These are phyloP conservation scores for Saccharomyces cerevisiae DNA, from an alignment of 805 yeast genomes.

Conservation along the genomic window DNA sequence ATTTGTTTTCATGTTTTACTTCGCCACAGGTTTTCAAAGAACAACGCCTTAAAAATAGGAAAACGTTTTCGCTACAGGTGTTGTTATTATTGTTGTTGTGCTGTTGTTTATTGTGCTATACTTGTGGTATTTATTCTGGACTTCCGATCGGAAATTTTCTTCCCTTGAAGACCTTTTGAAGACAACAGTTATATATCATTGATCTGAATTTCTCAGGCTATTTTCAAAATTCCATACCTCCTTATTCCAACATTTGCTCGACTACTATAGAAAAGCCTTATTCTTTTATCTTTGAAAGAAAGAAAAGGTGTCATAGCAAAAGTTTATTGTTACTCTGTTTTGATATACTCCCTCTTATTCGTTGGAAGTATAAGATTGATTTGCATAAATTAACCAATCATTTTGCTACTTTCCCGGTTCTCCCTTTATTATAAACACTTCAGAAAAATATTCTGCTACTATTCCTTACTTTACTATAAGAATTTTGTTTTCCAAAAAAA, in stretches of 20 bases:
- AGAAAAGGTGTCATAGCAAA: neutral
- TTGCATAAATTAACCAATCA: neutral
- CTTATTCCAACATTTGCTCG: neutral
- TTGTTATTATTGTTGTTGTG: neutral
- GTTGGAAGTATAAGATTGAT: neutral
- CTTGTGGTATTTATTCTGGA: neutral
- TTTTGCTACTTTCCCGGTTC: neutral
- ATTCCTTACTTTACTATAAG: neutral
- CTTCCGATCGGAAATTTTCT: neutral
- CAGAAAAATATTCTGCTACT: neutral
- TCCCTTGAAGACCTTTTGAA: neutral
- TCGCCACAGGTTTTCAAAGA: neutral
- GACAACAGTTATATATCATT: neutral
- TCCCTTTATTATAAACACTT: neutral
- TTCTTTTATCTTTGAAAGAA: neutral
- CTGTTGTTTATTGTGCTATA: neutral
- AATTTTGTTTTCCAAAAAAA: neutral
- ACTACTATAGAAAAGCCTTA: neutral
- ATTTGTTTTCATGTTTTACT: neutral
- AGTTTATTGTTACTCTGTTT: neutral
- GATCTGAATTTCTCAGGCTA: neutral
- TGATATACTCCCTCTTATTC: neutral
- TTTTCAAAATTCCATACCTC: neutral
- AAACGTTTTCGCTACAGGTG: neutral
- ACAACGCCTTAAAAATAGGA: neutral